These are phyloP conservation scores for Nakazawaea laoshanensis DNA, from an alignment of 805 yeast species.

Conservation along the genomic window DNA sequence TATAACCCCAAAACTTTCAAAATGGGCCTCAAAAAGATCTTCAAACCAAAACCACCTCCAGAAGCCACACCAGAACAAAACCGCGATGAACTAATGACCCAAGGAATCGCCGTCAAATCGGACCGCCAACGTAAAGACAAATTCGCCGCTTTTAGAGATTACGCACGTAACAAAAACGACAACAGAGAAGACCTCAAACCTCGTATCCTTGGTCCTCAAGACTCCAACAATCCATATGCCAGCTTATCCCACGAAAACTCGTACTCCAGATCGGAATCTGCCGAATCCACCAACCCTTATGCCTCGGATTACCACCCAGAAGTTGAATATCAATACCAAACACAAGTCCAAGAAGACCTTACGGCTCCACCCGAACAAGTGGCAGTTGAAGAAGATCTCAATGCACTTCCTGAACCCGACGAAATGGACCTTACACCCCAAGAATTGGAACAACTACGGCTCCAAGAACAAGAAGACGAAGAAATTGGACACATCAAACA, in stretches of 20 bases:
- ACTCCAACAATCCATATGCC: constrained; percentile 4
- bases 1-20: no score
- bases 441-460: constrained; percentile 27
- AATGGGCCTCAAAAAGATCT: constrained; percentile 43
- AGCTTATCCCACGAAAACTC: neutral
- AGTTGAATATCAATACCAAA: constrained; percentile 2
- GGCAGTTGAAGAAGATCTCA: constrained; percentile 25
- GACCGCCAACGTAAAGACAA: constrained; percentile 27
- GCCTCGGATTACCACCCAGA: neutral
- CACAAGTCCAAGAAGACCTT: constrained; percentile 5
- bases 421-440: constrained; percentile 24
- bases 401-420: constrained; percentile 17
- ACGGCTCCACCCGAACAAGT: constrained; percentile 11
- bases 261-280: neutral
- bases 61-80: constrained; percentile 34
- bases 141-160: constrained; percentile 39
- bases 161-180: constrained; percentile 31
- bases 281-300: neutral
- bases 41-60: constrained; percentile 35
- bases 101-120: constrained; percentile 33
- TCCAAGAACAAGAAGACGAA: constrained; percentile 61
- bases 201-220: neutral
- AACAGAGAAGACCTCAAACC: constrained; percentile 14
- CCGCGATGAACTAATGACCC: constrained; percentile 29
- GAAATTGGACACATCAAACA: constrained; percentile 83